Evolutionary conservation across 2,329 filamentous ascomycete genomes (phyloP).

Genomic region (Phaeosphaeria sp.): DNA sequence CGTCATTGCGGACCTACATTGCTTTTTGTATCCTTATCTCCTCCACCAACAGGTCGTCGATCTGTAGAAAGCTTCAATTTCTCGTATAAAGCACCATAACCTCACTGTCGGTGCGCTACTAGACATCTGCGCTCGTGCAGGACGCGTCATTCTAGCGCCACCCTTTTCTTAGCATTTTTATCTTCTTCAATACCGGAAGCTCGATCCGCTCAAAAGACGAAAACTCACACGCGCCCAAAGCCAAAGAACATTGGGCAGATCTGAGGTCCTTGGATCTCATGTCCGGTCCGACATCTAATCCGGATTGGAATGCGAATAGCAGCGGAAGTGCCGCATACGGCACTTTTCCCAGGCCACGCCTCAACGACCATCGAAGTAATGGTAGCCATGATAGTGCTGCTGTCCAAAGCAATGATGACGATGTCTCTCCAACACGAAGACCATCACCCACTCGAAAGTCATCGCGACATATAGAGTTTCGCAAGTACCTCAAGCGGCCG

Average conservation of each 20-base stretch:
- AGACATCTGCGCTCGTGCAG: neutral
- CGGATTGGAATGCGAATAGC: slow-evolving; percentile 25
- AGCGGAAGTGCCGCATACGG: slow-evolving; percentile 29
- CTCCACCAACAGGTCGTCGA: neutral
- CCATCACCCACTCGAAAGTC: slow-evolving; percentile 22
- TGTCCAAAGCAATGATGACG: slow-evolving; percentile 23
- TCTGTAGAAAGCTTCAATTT: neutral
- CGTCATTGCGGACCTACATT: neutral
- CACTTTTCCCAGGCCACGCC: slow-evolving; percentile 27
- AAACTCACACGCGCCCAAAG: neutral
- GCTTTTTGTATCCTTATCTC: slow-evolving; percentile 3
- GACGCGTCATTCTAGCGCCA: neutral
- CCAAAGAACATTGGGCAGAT: neutral
- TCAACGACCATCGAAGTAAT: slow-evolving; percentile 20
- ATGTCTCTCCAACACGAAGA: slow-evolving; percentile 29
- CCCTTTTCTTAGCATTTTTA: neutral
- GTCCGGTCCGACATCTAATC: slow-evolving; percentile 37
- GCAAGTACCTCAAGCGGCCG: slow-evolving; percentile 42
- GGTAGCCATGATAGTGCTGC: slow-evolving; percentile 28
- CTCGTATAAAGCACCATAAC: neutral
- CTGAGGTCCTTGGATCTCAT: slow-evolving; percentile 18
- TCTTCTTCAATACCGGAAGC: neutral
- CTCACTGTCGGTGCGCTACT: neutral
- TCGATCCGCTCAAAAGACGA: neutral
- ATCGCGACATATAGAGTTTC: slow-evolving; percentile 40